Base-by-base conservation (phyloP, 306 rosid species). In the Luffa aegyptiaca region DNA sequence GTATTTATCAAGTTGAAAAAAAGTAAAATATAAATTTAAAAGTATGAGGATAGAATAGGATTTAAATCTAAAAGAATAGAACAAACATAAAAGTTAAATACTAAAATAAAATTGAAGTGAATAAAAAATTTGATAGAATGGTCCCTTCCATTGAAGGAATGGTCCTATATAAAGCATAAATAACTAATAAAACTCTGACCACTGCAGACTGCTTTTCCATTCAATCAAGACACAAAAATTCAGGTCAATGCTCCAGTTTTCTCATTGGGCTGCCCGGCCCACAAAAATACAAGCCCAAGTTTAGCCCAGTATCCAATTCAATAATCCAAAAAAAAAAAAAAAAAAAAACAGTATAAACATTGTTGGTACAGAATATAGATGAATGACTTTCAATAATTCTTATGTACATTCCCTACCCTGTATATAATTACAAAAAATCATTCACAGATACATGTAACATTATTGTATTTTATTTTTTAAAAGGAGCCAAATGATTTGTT, bases 401-500 rank as follows among this genome's bases (percentile, higher is more conserved):
- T 73, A 31, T 73, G 42, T 49, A 73, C 78, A 73, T 48, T 73
- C 78, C 61, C 78, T 49, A 36, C 45, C 76, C 57, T 26, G 55
- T 48, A 73, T 45, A 51, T 14, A 48, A 31, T 14, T 48, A 31
- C 77, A 48, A 16, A 44, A 49, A 49, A 7, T 8, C 45, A 73
- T 33, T 74, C 78, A 31, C 59, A 51, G 45, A 48, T 31, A 9
- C 45, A 71, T 48, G 73, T 2, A 69, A 69, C 35, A 71, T 20
- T 21, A 69, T 42, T 17, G 2, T 10, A 4, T 12, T 45, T 12
- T 45, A 6, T 10, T n/a, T 70, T 4, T 12, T 21, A 36, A 16
- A 64, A 48, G 36, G 55, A 69, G 36, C 18, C 1, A 10, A 45
- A 46, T 49, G 44, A 35, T 5, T 71, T 45, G 33, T 14, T 72